Conservation (phyloP, 257 asterid species). For the Nicotiana paniculata region DNA sequence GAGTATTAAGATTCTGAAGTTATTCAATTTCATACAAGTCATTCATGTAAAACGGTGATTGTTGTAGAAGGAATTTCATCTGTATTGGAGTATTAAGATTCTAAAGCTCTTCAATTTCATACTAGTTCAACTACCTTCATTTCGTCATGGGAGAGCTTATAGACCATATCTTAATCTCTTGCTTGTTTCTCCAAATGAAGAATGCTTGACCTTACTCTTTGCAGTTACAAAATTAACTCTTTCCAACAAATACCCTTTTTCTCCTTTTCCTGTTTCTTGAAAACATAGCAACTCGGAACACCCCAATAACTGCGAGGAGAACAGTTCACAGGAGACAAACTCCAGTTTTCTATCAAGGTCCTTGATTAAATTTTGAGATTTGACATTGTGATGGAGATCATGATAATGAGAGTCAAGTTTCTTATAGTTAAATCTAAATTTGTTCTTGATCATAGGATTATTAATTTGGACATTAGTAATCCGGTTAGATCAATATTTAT, state of each 20-base stretch:
- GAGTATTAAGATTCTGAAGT: neutral
- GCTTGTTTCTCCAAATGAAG: conserved; percentile 30
- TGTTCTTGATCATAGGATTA: no score
- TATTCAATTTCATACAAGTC: neutral
- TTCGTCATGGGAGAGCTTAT: conserved; percentile 16
- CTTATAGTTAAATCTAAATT: no score
- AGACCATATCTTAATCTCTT: conserved; percentile 25
- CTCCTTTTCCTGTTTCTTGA: neutral
- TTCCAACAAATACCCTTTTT: conserved; percentile 8
- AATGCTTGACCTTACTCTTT: conserved; percentile 23
- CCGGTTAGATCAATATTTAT: no score
- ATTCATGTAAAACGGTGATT: neutral
- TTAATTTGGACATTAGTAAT: no score
- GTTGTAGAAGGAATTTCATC: neutral
- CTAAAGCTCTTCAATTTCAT: no score
- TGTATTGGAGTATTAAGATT: neutral
- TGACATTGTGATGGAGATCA: no score
- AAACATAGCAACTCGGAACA: neutral
- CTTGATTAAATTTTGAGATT: no score
- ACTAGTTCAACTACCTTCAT: conserved; percentile 16
- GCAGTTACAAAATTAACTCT: conserved; percentile 25
- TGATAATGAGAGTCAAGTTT: no score
- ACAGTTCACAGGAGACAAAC: conserved; percentile 26
- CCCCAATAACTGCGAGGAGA: conserved; percentile 1
- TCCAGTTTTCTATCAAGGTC: conserved; percentile 29